Evolutionary conservation across 306 rosid genomes (phyloP), one percentile per base, ranked within the genome.

Genomic region (Hippophae tibetana): DNA sequence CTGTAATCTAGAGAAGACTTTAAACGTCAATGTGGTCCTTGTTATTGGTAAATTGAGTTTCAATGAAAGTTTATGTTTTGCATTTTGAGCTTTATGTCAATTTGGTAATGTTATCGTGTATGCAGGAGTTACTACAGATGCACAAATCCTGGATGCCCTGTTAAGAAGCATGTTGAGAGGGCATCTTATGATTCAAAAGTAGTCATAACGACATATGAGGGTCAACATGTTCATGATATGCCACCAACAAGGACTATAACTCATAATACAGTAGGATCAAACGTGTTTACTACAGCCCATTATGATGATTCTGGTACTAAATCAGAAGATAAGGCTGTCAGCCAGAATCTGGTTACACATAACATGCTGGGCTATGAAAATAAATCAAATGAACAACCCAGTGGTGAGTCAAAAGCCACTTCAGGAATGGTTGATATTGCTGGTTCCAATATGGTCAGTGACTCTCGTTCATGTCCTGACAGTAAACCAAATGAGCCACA

Each of bases 51-150:
- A 31, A 31, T 31, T 31, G 38, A 31, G 38, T 31, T 31, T 31
- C 5, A 0, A 31, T 31, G 38, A 4, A 31, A 31, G 38, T 31
- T 31, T 31, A 31, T 2, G 38, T 31, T 31, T 31, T 31, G 38
- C 38, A 31, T 31, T 2, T 31, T 31, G 38, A 31, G 38, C 38
- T 31, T 31, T 31, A 31, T 31, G 38, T 31, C 5, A 31, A 31
- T 31, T 31, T 31, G 38, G 38, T 31, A 31, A 31, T 2, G 5
- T 18, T 31, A 42, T 64, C 64, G 63, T 57, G 66, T 70, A 54
- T 71, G 54, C 70, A 90, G 98, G 87, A 85, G 94, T 83, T 90
- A 90, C 62, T 90, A 85, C 63, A 83, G 98, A 62, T 90, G 98
- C 80, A 83, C 98, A 10, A 70, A 57, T 76, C 82, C 87, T 26